phyloP scores from a whole-genome alignment of 1,284 basidiomycete species.

The Cutaneotrichosporon spelunceum region DNA sequence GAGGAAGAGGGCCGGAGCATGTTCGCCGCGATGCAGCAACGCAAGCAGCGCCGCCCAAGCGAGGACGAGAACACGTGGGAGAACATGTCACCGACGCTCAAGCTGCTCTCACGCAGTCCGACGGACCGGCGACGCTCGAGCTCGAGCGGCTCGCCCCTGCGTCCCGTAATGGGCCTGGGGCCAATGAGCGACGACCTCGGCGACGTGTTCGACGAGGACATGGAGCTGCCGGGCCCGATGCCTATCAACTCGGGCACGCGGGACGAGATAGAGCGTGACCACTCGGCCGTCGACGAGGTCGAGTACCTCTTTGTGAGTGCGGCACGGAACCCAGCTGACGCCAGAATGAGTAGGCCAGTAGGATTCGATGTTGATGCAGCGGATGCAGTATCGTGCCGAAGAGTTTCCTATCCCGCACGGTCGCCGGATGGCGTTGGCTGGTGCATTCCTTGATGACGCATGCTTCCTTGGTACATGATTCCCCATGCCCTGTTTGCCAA shows the following conservation, averaged over 20 bases:
- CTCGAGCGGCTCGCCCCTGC: slow-evolving; percentile 66
- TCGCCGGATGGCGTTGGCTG: too few relatives aligned
- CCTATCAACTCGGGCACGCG: slow-evolving; percentile 54
- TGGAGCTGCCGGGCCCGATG: slow-evolving; percentile 65
- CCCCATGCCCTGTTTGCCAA: too few relatives aligned
- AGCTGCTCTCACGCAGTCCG: slow-evolving; percentile 81
- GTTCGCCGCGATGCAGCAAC: slow-evolving; percentile 54
- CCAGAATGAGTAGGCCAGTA: neutral
- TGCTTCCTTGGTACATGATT: too few relatives aligned
- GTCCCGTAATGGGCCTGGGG: slow-evolving; percentile 71
- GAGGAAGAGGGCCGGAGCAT: slow-evolving; percentile 60
- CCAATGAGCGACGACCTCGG: slow-evolving; percentile 59
- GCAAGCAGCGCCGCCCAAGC: slow-evolving; percentile 23
- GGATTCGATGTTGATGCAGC: too few relatives aligned
- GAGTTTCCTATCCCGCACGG: too few relatives aligned
- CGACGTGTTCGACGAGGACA: slow-evolving; percentile 60
- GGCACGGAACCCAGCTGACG: neutral
- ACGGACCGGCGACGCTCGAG: slow-evolving; percentile 64
- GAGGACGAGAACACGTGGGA: slow-evolving; percentile 82
- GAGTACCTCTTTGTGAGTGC: slow-evolving; percentile 38
- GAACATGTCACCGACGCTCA: slow-evolving; percentile 93
- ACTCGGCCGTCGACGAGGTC: slow-evolving; percentile 51
- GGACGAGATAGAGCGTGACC: slow-evolving; percentile 46
- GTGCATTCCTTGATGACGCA: too few relatives aligned
- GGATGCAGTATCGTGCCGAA: too few relatives aligned